Evolutionary conservation across 108 stramenopile genomes (phyloP).

Genomic region (Stephanodiscus triporus): DNA sequence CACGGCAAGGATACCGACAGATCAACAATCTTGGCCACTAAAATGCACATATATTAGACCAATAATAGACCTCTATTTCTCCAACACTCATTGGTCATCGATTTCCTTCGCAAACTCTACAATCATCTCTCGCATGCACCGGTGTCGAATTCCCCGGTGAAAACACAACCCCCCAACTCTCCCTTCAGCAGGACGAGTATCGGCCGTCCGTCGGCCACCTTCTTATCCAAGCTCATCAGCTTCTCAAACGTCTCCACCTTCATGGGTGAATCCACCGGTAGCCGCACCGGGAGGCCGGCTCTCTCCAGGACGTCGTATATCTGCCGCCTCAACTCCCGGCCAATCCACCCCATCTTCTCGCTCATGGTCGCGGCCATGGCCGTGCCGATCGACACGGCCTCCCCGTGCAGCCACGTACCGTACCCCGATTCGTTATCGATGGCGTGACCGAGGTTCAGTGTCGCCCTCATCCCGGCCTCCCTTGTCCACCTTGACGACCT

Average conservation of each 20-base stretch:
- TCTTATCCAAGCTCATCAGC: conserved; percentile 92
- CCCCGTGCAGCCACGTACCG: conserved; percentile 95
- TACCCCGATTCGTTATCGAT: conserved; percentile 96
- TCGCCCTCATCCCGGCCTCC: conserved; percentile 94
- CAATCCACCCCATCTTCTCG: conserved; percentile 88
- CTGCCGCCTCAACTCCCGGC: conserved; percentile 59
- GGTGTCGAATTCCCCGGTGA: conserved; percentile 89
- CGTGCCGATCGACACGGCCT: conserved; percentile 96
- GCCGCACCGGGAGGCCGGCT: conserved; percentile 73
- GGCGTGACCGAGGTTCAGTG: conserved; percentile 98
- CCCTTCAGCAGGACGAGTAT: conserved; percentile 83
- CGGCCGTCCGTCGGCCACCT: conserved; percentile 89
- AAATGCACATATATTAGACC: no score
- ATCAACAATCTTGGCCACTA: neutral
- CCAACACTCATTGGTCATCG: neutral
- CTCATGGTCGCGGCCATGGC: conserved; percentile 96
- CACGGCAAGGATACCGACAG: conserved; percentile 45
- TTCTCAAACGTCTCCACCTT: conserved; percentile 69
- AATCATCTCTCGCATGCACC: conserved; percentile 82
- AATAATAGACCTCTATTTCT: no score
- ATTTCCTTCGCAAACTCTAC: conserved; percentile 86
- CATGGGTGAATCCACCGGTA: conserved; percentile 86
- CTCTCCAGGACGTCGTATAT: conserved; percentile 66
- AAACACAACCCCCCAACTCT: conserved; percentile 78
- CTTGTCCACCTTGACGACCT: conserved; percentile 96